Percentiles rank a stretch among this genome's conserved stretches.
Conservation (phyloP, 2,329 filamentous ascomycete species). For the Sordariomycetes sp. region DNA sequence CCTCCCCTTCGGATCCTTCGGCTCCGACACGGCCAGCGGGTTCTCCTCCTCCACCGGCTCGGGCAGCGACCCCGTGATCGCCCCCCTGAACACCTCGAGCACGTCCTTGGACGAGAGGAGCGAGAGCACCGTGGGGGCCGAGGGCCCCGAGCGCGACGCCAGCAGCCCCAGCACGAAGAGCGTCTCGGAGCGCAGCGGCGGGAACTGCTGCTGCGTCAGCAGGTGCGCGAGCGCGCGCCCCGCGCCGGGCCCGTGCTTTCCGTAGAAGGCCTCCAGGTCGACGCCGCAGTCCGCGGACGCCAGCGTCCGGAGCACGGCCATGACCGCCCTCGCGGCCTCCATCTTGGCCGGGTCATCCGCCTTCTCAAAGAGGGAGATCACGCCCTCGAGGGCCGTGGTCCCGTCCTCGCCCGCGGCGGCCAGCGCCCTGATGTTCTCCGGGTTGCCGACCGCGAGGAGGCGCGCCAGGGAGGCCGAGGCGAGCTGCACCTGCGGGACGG, state of each 20-base stretch:
- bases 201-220: conserved; percentile 46
- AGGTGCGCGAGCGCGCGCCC: conserved; percentile 36
- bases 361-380: conserved; percentile 22
- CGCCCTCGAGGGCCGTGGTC: conserved; percentile 11
- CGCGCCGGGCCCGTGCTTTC: conserved; percentile 25
- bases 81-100: conserved; percentile 30
- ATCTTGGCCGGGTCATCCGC: conserved; percentile 39
- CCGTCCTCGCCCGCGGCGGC: conserved; percentile 11
- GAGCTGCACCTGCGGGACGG: conserved; percentile 46
- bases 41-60: conserved; percentile 9
- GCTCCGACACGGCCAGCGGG: conserved; percentile 5
- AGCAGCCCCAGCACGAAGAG: conserved; percentile 54
- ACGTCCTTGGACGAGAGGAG: conserved; percentile 31
- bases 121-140: conserved; percentile 28
- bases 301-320: conserved; percentile 40
- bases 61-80: conserved; percentile 30
- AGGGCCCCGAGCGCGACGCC: conserved; percentile 43
- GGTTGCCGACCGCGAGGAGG: conserved; percentile 42
- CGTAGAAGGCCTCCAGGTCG: conserved; percentile 28
- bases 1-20: conserved; percentile 15
- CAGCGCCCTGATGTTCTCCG: conserved; percentile 39
- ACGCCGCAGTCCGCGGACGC: conserved; percentile 12
- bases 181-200: conserved; percentile 46
- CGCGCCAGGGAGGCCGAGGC: conserved; percentile 46
- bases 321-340: conserved; percentile 45